phyloP scores from a whole-genome alignment of 768 basidiomycete species.

The Auriscalpium vulgare region DNA sequence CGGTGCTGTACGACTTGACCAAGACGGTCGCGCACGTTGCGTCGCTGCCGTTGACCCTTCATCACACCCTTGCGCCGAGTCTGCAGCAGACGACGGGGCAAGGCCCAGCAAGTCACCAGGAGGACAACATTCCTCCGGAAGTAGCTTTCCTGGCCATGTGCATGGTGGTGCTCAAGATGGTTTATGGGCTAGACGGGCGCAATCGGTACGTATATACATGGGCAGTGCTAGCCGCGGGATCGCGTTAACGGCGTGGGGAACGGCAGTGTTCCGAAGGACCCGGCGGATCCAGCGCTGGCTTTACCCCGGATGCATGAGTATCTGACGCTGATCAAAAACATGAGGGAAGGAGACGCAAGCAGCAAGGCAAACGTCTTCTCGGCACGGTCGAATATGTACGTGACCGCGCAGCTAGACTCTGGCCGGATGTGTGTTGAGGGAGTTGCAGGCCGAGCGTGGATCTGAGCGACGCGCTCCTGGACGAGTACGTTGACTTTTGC shows the following conservation, averaged over 20 bases:
- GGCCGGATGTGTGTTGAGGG: background rate
- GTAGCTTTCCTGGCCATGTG: conserved; percentile 49
- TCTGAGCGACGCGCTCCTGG: conserved; percentile 4
- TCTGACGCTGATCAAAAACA: conserved; percentile 3
- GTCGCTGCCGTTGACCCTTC: conserved; percentile 53
- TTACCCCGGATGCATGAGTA: conserved; percentile 12
- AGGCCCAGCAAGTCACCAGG: conserved; percentile 40
- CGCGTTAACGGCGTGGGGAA: conserved; percentile 24
- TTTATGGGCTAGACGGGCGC: conserved; percentile 75
- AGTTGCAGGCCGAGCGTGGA: conserved; percentile 4
- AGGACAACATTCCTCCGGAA: conserved; percentile 66
- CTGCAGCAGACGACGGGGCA: conserved; percentile 26
- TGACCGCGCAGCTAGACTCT: background rate
- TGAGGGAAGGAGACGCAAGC: conserved; percentile 2
- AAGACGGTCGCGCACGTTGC: conserved; percentile 51
- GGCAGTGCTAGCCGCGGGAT: background rate
- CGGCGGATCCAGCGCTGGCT: conserved; percentile 11
- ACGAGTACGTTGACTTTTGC: conserved; percentile 12
- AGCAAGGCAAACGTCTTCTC: conserved; percentile 8
- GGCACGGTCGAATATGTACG: conserved; percentile 11
- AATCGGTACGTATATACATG: conserved; percentile 34
- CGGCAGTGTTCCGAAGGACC: conserved; percentile 18
- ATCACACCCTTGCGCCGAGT: conserved; percentile 42
- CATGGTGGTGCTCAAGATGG: conserved; percentile 73
- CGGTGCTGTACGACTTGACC: conserved; percentile 54